Evolutionary conservation across 805 yeast species (phyloP).

Genomic region (Cyberlindnera xylosilytica): DNA sequence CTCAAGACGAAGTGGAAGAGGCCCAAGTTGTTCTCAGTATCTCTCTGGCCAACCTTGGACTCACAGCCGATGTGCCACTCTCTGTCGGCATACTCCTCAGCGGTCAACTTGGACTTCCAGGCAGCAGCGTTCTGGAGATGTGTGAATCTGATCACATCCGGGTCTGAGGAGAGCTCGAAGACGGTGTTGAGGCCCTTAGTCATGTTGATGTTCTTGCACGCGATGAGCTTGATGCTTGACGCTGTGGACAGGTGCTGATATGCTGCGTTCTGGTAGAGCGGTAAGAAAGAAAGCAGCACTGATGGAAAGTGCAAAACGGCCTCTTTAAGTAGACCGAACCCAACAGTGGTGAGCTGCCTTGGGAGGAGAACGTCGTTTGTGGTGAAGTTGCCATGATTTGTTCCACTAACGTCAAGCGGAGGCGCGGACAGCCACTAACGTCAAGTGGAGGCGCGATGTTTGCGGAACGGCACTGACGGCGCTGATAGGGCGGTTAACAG

Average conservation of each 20-base stretch:
- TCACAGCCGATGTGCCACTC: conserved; percentile 31
- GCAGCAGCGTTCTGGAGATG: conserved; percentile 31
- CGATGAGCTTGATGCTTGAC: too few species aligned
- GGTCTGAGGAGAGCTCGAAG: conserved; percentile 25
- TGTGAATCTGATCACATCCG: conserved; percentile 34
- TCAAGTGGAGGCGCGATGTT: too few species aligned
- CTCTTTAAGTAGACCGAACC: too few species aligned
- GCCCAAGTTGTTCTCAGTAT: conserved; percentile 26
- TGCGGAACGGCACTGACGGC: too few species aligned
- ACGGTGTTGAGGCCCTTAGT: conserved; percentile 10
- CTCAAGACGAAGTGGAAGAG: conserved; percentile 35
- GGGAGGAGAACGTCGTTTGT: too few species aligned
- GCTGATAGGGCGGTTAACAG: too few species aligned
- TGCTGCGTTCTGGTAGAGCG: too few species aligned
- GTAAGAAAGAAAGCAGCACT: not conserved
- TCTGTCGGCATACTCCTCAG: conserved; percentile 36
- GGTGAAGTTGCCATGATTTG: too few species aligned
- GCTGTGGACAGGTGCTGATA: too few species aligned
- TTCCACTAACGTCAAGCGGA: conserved; percentile 20
- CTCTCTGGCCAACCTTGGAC: conserved; percentile 27
- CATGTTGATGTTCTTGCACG: conserved; percentile 2
- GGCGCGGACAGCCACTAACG: conserved; percentile 6
- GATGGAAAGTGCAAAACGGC: too few species aligned
- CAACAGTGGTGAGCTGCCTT: not conserved
- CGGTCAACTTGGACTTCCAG: conserved; percentile 34